Percentiles rank a stretch among this genome's conserved stretches.
phyloP scores from a whole-genome alignment of 108 stramenopile species.

The Pseudonitzschia delicatissima region DNA sequence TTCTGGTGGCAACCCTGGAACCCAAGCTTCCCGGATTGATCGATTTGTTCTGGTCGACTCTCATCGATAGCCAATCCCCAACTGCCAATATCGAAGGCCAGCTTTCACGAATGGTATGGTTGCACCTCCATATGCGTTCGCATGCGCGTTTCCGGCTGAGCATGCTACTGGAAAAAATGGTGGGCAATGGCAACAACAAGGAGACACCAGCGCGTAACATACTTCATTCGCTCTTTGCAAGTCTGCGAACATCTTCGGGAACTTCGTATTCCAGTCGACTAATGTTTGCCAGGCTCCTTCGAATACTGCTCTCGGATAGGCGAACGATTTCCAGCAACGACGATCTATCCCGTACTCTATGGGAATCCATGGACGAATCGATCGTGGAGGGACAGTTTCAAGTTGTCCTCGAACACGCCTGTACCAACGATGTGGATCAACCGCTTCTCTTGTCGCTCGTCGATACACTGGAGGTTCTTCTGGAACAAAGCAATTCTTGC shows the following conservation, averaged over 20 bases:
- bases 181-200: background rate
- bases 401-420: background rate
- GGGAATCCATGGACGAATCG: conserved; percentile 18
- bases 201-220: background rate
- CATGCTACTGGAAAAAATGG: background rate
- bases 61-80: background rate
- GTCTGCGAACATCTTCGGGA: background rate
- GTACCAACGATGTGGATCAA: conserved; percentile 9
- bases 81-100: background rate
- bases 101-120: background rate
- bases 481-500: background rate
- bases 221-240: background rate
- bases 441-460: conserved; percentile 16
- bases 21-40: background rate
- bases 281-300: conserved; percentile 1
- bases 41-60: conserved; percentile 4
- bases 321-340: conserved; percentile 14
- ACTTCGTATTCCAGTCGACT: background rate
- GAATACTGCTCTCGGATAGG: conserved; percentile 18
- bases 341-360: conserved; percentile 25
- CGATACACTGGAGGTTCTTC: conserved; percentile 14
- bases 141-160: background rate
- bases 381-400: background rate
- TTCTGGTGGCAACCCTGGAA: background rate
- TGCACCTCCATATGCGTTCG: background rate